phyloP scores from a whole-genome alignment of 495 filamentous ascomycete species.

The Oidiodendron maius region DNA sequence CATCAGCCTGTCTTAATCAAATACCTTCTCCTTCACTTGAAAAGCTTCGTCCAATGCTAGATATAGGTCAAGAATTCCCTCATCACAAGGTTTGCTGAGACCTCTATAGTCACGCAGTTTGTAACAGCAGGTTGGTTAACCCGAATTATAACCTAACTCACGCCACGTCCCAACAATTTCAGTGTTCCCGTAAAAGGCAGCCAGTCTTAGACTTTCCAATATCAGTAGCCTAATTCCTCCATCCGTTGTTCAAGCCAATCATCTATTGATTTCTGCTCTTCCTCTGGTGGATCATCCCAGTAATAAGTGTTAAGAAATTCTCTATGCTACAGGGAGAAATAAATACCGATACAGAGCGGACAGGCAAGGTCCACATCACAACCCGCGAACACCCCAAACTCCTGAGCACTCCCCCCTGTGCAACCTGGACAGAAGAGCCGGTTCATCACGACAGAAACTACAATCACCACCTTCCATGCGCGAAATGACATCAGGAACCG shows the following conservation, averaged over 20 bases:
- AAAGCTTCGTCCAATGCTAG: too few species aligned
- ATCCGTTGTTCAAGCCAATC: neutral
- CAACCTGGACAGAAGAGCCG: neutral
- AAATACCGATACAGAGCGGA: conserved; percentile 1
- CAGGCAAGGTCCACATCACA: neutral
- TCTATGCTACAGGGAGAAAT: neutral
- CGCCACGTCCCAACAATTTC: neutral
- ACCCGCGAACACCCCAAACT: neutral
- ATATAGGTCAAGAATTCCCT: too few species aligned
- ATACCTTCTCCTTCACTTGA: too few species aligned
- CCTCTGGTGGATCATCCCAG: neutral
- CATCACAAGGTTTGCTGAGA: too few species aligned
- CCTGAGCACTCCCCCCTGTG: neutral
- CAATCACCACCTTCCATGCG: neutral
- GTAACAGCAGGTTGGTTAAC: too few species aligned
- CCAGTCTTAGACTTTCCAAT: neutral
- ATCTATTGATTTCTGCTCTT: neutral
- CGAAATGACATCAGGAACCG: neutral
- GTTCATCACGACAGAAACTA: neutral
- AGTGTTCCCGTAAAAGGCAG: neutral
- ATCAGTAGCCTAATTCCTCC: conserved; percentile 2
- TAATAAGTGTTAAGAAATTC: neutral
- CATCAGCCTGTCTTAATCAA: too few species aligned
- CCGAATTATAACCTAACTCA: too few species aligned
- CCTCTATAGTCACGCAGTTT: too few species aligned